Evolutionary conservation across 352 stramenopile species (phyloP).

Genomic region (Phytophthora palmivora): DNA sequence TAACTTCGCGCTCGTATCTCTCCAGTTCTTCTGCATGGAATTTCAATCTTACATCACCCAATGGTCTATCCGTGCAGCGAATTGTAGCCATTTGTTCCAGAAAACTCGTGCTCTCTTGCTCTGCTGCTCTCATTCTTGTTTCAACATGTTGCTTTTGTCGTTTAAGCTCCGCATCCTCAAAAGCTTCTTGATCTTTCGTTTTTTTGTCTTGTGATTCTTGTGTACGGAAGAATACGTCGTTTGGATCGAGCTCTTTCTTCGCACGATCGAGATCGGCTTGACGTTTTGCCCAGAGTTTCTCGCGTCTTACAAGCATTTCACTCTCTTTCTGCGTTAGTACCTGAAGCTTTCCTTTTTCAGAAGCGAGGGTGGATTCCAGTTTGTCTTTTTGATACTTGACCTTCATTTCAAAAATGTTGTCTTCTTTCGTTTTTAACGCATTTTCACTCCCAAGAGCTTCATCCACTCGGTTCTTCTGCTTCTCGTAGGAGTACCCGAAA

Average conservation of each 20-base stretch:
- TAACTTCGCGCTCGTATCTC: conserved; percentile 51
- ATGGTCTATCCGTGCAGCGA: conserved; percentile 47
- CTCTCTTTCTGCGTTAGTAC: conserved; percentile 53
- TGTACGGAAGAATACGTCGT: conserved; percentile 79
- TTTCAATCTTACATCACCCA: conserved; percentile 56
- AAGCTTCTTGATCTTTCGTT: conserved; percentile 53
- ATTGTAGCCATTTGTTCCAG: conserved; percentile 50
- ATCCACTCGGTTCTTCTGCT: conserved; percentile 46
- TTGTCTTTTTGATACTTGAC: conserved; percentile 44
- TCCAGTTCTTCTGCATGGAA: conserved; percentile 75
- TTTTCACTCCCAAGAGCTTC: conserved; percentile 44
- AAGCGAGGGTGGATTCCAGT: conserved; percentile 41
- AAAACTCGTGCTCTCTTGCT: conserved; percentile 41
- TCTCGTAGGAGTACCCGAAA: conserved; percentile 72
- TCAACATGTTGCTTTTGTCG: conserved; percentile 55
- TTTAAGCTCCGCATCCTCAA: conserved; percentile 63
- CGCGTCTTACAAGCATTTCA: conserved; percentile 54
- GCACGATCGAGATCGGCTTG: conserved; percentile 68
- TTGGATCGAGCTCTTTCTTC: conserved; percentile 79
- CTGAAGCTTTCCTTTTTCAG: conserved; percentile 70
- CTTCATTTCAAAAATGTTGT: conserved; percentile 60
- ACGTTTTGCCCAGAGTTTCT: conserved; percentile 71
- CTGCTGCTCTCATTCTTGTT: conserved; percentile 47
- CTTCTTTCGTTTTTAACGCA: conserved; percentile 43
- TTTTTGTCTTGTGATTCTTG: conserved; percentile 70